A percentile compares a stretch with the other conserved stretches of the same genome.
These are phyloP conservation scores for Piper betle DNA, from an alignment of 164 flowering plant species.

Conservation along the genomic window DNA sequence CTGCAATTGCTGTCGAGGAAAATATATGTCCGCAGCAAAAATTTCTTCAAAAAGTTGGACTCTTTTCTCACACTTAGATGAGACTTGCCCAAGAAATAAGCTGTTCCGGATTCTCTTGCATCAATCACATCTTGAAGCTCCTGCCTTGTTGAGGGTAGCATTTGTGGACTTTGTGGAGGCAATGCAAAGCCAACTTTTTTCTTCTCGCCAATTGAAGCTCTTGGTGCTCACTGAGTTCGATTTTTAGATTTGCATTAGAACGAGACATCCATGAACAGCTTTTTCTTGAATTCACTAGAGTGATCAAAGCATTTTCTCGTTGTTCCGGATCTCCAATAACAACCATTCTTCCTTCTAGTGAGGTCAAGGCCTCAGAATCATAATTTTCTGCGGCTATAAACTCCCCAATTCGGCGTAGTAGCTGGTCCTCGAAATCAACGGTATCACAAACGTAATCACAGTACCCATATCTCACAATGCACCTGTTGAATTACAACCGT, in stretches of 20 bases:
- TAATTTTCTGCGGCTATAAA: conserved; percentile 48
- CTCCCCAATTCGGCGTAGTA: conserved; percentile 38
- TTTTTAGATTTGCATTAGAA: conserved; percentile 4
- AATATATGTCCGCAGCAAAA: conserved; percentile 30
- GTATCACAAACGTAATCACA: conserved; percentile 30
- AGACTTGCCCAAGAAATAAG: conserved; percentile 50
- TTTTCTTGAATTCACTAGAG: conserved; percentile 8
- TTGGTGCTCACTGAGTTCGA: conserved; percentile 2
- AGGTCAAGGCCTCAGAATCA: conserved; percentile 25
- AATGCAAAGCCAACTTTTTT: conserved; percentile 39
- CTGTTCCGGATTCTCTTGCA: conserved; percentile 62
- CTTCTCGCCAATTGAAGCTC: conserved; percentile 5
- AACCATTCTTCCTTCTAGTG: conserved; percentile 43
- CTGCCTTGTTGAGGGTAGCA: conserved; percentile 25
- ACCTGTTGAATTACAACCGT: conserved; percentile 12
- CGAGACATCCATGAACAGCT: background rate
- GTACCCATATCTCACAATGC: conserved; percentile 64
- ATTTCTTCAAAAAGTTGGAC: conserved; percentile 28
- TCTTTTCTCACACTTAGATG: conserved; percentile 31
- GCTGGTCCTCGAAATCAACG: conserved; percentile 50
- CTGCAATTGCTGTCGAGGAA: conserved; percentile 49
- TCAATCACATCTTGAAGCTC: conserved; percentile 48
- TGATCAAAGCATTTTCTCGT: conserved; percentile 29
- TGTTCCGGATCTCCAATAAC: conserved; percentile 28
- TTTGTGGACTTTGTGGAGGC: conserved; percentile 31